These are phyloP conservation scores for Leptodontidium sp. DNA, from an alignment of 2,329 filamentous ascomycete genomes.

Conservation along the genomic window DNA sequence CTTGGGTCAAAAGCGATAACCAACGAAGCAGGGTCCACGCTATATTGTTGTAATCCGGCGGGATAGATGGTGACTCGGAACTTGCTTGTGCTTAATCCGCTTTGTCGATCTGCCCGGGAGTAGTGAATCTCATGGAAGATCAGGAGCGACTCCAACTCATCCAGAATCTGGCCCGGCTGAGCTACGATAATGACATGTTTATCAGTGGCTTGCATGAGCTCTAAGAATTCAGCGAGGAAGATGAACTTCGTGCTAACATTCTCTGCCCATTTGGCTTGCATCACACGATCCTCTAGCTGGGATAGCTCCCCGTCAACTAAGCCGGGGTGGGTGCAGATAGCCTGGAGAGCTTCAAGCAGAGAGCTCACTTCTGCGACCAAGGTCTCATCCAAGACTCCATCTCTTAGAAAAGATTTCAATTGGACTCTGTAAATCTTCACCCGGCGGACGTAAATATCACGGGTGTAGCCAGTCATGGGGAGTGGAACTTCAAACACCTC, in stretches of 20 bases:
- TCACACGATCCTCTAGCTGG: conserved; percentile 49
- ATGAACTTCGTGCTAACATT: conserved; percentile 67
- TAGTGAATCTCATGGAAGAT: conserved; percentile 50
- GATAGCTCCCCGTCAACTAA: conserved; percentile 56
- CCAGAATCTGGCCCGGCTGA: conserved; percentile 57
- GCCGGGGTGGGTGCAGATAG: conserved; percentile 65
- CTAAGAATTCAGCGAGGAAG: conserved; percentile 64
- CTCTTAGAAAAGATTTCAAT: conserved; percentile 59
- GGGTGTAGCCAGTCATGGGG: conserved; percentile 61
- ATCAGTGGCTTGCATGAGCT: conserved; percentile 52
- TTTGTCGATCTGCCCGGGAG: conserved; percentile 41
- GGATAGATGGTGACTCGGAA: conserved; percentile 41
- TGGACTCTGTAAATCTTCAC: conserved; percentile 54
- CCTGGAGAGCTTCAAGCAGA: conserved; percentile 59
- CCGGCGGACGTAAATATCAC: conserved; percentile 60
- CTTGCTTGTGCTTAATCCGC: conserved; percentile 34
- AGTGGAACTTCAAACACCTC: conserved; percentile 63
- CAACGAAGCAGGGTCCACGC: conserved; percentile 33
- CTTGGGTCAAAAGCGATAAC: conserved; percentile 41
- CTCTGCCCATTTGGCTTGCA: conserved; percentile 60
- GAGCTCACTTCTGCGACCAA: conserved; percentile 58
- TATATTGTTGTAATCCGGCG: conserved; percentile 31
- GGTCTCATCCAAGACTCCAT: conserved; percentile 51
- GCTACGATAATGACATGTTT: conserved; percentile 62
- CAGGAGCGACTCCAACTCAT: conserved; percentile 61